These are phyloP conservation scores for Ustilago nuda DNA, from an alignment of 1,284 basidiomycete species.

Conservation along the genomic window DNA sequence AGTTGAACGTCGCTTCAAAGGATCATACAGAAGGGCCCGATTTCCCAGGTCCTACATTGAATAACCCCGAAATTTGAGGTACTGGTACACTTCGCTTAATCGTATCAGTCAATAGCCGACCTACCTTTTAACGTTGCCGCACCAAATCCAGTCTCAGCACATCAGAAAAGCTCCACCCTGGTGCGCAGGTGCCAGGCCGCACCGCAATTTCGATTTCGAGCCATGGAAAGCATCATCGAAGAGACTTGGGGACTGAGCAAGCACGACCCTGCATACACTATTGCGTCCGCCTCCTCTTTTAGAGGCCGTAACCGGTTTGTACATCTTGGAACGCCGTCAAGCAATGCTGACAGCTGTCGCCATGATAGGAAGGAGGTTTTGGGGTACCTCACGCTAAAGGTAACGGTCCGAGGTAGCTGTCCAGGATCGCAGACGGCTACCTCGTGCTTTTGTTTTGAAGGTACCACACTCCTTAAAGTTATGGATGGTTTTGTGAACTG, in stretches of 20 bases:
- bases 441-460: too few relatives aligned
- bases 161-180: too few relatives aligned
- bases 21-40: background rate
- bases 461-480: too few relatives aligned
- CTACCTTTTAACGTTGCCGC: background rate
- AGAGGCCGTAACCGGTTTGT: background rate
- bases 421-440: too few relatives aligned
- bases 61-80: background rate
- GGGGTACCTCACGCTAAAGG: too few relatives aligned
- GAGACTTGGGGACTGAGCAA: background rate
- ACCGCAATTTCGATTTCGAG: background rate
- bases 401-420: too few relatives aligned
- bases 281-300: too few relatives aligned
- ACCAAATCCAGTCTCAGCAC: too few relatives aligned
- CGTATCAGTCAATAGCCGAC: background rate
- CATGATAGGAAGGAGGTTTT: too few relatives aligned
- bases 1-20: conserved; percentile 1
- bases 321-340: background rate
- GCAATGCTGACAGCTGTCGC: too few relatives aligned
- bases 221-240: background rate
- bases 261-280: background rate
- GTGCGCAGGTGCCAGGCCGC: background rate
- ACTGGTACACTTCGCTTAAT: background rate
- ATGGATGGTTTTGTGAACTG: too few relatives aligned
- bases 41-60: background rate